Conservation (phyloP, 768 basidiomycete genomes). For the Hemileccinum rubropunctum region DNA sequence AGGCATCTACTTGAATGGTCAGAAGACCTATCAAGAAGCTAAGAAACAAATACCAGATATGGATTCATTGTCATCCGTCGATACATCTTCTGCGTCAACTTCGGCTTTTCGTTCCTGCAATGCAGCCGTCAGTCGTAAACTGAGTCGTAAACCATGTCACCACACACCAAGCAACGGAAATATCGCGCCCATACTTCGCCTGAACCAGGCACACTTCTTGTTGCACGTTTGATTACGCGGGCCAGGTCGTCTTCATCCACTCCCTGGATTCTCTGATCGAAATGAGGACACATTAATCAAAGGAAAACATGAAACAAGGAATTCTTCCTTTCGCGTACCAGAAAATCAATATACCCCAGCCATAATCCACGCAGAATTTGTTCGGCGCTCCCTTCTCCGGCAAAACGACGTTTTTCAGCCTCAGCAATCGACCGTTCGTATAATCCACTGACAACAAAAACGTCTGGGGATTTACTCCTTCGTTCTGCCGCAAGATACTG, state of each 20-base stretch:
- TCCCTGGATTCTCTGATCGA: constrained; percentile 33
- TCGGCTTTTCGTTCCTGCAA: constrained; percentile 21
- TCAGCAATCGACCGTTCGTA: constrained; percentile 78
- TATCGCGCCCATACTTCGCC: constrained; percentile 81
- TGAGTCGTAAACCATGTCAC: neutral
- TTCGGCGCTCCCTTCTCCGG: constrained; percentile 55
- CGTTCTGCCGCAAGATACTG: constrained; percentile 64
- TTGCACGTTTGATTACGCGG: constrained; percentile 51
- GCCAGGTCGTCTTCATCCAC: constrained; percentile 42
- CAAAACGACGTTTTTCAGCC: constrained; percentile 57
- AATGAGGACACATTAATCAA: neutral
- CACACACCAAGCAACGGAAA: constrained; percentile 63
- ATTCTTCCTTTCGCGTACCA: constrained; percentile 43
- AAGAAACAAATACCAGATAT: constrained; percentile 21
- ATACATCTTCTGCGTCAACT: constrained; percentile 13
- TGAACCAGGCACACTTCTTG: constrained; percentile 69
- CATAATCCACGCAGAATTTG: constrained; percentile 64
- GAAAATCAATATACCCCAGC: constrained; percentile 66
- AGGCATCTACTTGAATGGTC: constrained; percentile 44
- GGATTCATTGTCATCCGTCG: constrained; percentile 21
- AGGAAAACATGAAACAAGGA: neutral
- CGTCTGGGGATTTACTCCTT: constrained; percentile 55
- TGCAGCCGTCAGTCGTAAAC: neutral
- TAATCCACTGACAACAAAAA: constrained; percentile 52
- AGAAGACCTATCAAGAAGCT: constrained; percentile 1